Conservation (phyloP, 495 filamentous ascomycete genomes). For the Tirmania nivea region DNA sequence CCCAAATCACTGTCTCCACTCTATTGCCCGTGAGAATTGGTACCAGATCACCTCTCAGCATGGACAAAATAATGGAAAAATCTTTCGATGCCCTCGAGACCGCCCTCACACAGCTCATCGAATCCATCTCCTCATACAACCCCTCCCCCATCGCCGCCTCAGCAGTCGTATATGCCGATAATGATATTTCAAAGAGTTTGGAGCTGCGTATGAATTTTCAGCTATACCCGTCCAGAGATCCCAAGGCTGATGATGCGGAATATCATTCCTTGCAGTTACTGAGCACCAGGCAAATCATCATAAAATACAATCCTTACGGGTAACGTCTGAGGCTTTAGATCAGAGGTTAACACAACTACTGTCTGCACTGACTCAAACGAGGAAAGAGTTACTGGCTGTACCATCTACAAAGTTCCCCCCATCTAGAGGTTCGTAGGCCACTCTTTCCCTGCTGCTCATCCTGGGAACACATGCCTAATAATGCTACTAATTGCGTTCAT, state of each 20-base stretch:
- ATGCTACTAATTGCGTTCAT: background rate
- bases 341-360: constrained; percentile 39
- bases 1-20: too few relatives aligned
- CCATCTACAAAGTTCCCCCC: constrained; percentile 30
- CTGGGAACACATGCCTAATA: too few relatives aligned
- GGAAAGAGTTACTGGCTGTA: constrained; percentile 40
- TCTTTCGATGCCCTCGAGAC: constrained; percentile 45
- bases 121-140: constrained; percentile 59
- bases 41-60: background rate
- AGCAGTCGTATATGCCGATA: constrained; percentile 46
- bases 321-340: constrained; percentile 36
- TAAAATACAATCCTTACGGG: constrained; percentile 38
- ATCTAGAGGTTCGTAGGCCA: constrained; percentile 8
- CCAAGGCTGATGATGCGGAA: too few relatives aligned
- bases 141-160: constrained; percentile 40
- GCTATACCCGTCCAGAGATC: background rate
- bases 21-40: too few relatives aligned
- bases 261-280: constrained; percentile 26
- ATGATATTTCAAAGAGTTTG: constrained; percentile 36
- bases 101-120: constrained; percentile 41
- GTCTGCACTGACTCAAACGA: constrained; percentile 37
- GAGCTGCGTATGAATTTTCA: constrained; percentile 29
- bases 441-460: too few relatives aligned
- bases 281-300: constrained; percentile 46
- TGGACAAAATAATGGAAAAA: constrained; percentile 14